A percentile compares a stretch with the other conserved stretches of the same genome.
phyloP scores from a whole-genome alignment of 2,329 filamentous ascomycete genomes.

The Fusarium sp. region DNA sequence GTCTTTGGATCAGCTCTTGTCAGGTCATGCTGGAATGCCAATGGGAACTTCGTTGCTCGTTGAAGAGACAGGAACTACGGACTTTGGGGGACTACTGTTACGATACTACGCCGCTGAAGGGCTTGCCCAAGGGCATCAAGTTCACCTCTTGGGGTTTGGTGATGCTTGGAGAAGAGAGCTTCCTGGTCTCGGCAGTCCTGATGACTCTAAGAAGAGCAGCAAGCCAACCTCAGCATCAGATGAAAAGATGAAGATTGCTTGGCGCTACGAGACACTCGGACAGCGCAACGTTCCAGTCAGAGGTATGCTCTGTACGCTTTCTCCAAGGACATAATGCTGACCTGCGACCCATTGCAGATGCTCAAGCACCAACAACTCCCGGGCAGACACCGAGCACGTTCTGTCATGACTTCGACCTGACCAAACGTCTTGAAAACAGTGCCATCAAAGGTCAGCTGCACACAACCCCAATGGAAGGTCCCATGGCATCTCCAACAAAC shows the following conservation, averaged over 20 bases:
- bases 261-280: constrained; percentile 90
- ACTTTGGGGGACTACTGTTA: constrained; percentile 86
- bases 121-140: constrained; percentile 86
- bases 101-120: constrained; percentile 94
- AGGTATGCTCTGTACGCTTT: constrained; percentile 60
- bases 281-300: constrained; percentile 69
- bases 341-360: constrained; percentile 16
- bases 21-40: constrained; percentile 85
- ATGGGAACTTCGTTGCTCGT: constrained; percentile 83
- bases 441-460: constrained; percentile 61
- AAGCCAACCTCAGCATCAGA: constrained; percentile 54
- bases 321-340: background rate
- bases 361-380: constrained; percentile 30
- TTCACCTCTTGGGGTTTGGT: constrained; percentile 84
- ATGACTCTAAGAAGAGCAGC: constrained; percentile 50
- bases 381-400: constrained; percentile 55
- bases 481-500: constrained; percentile 35
- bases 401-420: constrained; percentile 78
- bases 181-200: constrained; percentile 70
- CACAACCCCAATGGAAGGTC: constrained; percentile 57
- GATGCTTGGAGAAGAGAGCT: constrained; percentile 86
- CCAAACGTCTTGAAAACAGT: constrained; percentile 65
- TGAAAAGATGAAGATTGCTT: constrained; percentile 98
- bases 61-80: constrained; percentile 91
- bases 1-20: constrained; percentile 84